phyloP scores from a whole-genome alignment of 2,329 filamentous ascomycete species.

The Scytalidium lignicola region DNA sequence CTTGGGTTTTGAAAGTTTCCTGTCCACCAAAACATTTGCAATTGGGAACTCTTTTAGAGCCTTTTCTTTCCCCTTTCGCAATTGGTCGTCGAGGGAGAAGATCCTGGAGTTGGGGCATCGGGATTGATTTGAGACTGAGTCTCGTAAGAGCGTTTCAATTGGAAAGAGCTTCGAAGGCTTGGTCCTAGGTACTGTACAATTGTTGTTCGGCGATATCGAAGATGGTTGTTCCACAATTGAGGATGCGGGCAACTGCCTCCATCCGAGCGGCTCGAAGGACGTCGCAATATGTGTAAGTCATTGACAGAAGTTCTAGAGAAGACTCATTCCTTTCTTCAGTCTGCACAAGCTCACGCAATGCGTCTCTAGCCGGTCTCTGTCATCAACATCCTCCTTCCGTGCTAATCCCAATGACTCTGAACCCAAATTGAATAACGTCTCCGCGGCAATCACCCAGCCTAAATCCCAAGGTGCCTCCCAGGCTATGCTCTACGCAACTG shows the following conservation, averaged over 20 bases:
- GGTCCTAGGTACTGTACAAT: too few species aligned
- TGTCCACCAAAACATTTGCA: background rate
- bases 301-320: conserved; percentile 7
- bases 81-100: background rate
- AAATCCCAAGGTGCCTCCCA: conserved; percentile 98
- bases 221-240: conserved; percentile 25
- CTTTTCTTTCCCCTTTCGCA: background rate
- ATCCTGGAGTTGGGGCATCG: background rate
- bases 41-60: background rate
- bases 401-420: conserved; percentile 23
- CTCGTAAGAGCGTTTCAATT: background rate
- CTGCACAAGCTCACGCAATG: background rate
- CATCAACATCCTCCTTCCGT: conserved; percentile 21
- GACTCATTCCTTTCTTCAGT: conserved; percentile 6
- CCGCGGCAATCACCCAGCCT: conserved; percentile 82
- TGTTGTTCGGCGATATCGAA: background rate
- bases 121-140: background rate
- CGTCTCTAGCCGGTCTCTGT: conserved; percentile 23
- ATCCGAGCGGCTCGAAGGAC: conserved; percentile 21
- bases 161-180: background rate
- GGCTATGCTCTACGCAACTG: conserved; percentile 97
- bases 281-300: conserved; percentile 25
- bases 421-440: conserved; percentile 72
- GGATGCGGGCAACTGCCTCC: conserved; percentile 21
- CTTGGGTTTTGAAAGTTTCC: background rate